These are phyloP conservation scores for Epichloe hybrida DNA, from an alignment of 2,329 filamentous ascomycete species.

Conservation along the genomic window DNA sequence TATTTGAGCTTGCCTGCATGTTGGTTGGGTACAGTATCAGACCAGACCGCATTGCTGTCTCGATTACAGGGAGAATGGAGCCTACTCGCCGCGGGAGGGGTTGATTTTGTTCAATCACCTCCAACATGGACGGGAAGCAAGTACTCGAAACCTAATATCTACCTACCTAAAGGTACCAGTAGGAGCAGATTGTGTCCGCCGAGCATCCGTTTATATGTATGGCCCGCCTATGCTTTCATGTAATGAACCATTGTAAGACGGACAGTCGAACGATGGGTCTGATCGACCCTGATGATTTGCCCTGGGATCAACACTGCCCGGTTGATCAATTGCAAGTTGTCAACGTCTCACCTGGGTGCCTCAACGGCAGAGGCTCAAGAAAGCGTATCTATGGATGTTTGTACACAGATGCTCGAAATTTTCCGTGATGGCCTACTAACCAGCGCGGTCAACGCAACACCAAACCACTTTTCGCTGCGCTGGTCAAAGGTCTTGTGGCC, in stretches of 20 bases:
- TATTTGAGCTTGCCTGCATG: too few relatives aligned
- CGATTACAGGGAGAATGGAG: too few relatives aligned
- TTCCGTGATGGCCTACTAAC: conserved; percentile 53
- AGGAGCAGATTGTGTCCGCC: too few relatives aligned
- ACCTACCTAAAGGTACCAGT: too few relatives aligned
- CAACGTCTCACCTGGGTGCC: conserved; percentile 68
- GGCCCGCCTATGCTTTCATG: neutral
- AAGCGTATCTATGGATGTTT: conserved; percentile 72
- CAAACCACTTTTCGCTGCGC: too few relatives aligned
- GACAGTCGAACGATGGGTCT: neutral
- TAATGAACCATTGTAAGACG: neutral
- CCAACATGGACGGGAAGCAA: too few relatives aligned
- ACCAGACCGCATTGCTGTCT: too few relatives aligned
- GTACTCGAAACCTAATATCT: too few relatives aligned
- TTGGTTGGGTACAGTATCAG: too few relatives aligned
- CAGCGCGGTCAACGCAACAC: conserved; percentile 64
- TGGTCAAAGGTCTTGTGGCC: too few relatives aligned
- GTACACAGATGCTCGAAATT: conserved; percentile 64
- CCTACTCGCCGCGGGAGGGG: too few relatives aligned
- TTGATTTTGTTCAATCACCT: too few relatives aligned
- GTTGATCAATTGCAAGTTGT: conserved; percentile 12
- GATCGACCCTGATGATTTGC: neutral
- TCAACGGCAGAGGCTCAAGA: conserved; percentile 74
- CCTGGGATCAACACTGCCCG: neutral
- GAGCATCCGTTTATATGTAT: neutral